These are phyloP conservation scores for Ustilago lituana DNA, from an alignment of 1,284 basidiomycete genomes.

Conservation along the genomic window DNA sequence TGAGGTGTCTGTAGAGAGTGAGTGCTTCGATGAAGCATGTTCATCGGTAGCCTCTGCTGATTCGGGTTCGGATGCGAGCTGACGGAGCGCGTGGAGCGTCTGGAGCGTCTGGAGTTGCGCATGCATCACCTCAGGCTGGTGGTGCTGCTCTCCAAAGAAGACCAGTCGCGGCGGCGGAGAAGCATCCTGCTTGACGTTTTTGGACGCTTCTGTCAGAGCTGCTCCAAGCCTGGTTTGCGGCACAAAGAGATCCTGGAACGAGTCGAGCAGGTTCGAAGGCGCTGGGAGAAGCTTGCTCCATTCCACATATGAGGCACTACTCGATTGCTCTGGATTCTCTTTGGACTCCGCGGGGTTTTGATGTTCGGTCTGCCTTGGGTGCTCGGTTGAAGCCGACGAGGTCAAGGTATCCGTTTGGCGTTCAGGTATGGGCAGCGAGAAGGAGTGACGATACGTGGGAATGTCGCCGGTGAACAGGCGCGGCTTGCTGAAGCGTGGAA, in stretches of 20 bases:
- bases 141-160: constrained; percentile 61
- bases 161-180: constrained; percentile 39
- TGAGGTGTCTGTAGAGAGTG: too few species aligned
- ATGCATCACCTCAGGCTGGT: constrained; percentile 53
- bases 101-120: constrained; percentile 51
- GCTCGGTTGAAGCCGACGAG: background rate
- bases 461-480: constrained; percentile 24
- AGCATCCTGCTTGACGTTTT: background rate
- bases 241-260: constrained; percentile 23
- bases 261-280: constrained; percentile 30
- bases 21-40: too few species aligned
- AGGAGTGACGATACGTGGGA: constrained; percentile 45
- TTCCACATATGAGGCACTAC: constrained; percentile 27
- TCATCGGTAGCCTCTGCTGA: too few species aligned
- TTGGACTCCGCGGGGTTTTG: background rate
- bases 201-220: background rate
- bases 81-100: constrained; percentile 33
- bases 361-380: background rate
- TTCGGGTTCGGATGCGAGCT: background rate
- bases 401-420: background rate
- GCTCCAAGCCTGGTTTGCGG: background rate
- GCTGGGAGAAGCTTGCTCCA: constrained; percentile 38
- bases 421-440: constrained; percentile 14
- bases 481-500: constrained; percentile 38
- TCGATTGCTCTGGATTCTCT: background rate